phyloP scores from a whole-genome alignment of 108 stramenopile species.

The Cyclotella sp. region DNA sequence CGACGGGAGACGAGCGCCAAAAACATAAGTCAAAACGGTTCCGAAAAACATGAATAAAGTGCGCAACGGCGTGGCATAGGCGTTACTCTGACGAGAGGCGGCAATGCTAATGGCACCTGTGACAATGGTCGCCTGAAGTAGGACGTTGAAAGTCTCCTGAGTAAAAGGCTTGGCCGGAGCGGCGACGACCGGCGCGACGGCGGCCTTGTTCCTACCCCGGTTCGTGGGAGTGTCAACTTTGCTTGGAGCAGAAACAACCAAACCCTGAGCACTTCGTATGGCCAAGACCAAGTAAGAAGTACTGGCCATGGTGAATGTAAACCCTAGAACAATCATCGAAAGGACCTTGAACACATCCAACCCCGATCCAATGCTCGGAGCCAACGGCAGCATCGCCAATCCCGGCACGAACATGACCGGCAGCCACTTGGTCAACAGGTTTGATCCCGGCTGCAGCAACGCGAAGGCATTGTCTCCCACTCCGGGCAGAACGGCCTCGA shows the following conservation, averaged over 20 bases:
- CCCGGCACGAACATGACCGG: constrained; percentile 89
- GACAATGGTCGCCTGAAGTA: constrained; percentile 37
- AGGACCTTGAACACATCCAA: constrained; percentile 63
- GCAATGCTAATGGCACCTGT: constrained; percentile 56
- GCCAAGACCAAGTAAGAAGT: constrained; percentile 47
- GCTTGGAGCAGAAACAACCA: neutral
- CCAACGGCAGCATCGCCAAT: constrained; percentile 80
- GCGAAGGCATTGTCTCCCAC: constrained; percentile 60
- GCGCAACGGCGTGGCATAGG: constrained; percentile 45
- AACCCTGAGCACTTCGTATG: constrained; percentile 37
- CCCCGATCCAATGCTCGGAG: constrained; percentile 70
- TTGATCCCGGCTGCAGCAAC: constrained; percentile 66
- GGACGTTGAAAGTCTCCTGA: constrained; percentile 40
- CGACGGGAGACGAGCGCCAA: constrained; percentile 52
- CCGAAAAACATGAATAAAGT: constrained; percentile 53
- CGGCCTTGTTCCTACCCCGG: constrained; percentile 13
- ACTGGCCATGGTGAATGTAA: constrained; percentile 48
- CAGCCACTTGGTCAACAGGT: constrained; percentile 83
- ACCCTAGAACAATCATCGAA: constrained; percentile 49
- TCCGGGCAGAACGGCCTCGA: constrained; percentile 60
- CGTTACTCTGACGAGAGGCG: constrained; percentile 24
- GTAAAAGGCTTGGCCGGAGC: constrained; percentile 55
- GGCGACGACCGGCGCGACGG: constrained; percentile 11
- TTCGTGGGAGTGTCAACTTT: constrained; percentile 7
- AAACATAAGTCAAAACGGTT: constrained; percentile 51